phyloP scores from a whole-genome alignment of 805 yeast genomes.

The Yamadazyma sp. region DNA sequence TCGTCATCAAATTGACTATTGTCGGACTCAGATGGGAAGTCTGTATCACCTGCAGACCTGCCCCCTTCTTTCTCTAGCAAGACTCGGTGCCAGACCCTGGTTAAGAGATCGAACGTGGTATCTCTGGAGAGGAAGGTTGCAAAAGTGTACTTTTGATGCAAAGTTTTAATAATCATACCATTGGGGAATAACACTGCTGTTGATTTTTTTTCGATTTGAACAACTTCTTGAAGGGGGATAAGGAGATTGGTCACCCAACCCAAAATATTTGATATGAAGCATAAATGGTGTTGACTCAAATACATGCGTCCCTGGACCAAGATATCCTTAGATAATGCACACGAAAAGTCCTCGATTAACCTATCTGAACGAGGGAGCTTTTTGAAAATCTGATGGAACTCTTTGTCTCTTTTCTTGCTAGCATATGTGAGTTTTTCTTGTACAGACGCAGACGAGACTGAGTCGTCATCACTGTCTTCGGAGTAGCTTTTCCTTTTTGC shows the following conservation, averaged over 20 bases:
- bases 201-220: conserved; percentile 61
- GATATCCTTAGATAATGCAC: conserved; percentile 67
- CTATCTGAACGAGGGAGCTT: conserved; percentile 50
- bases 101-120: conserved; percentile 48
- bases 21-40: background rate
- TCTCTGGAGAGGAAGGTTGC: conserved; percentile 68
- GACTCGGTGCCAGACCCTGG: conserved; percentile 59
- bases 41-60: background rate
- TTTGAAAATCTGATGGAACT: conserved; percentile 60
- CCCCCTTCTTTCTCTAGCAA: conserved; percentile 19
- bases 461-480: conserved; percentile 13
- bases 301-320: conserved; percentile 66
- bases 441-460: conserved; percentile 9
- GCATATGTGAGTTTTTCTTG: conserved; percentile 28
- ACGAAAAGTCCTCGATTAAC: conserved; percentile 59
- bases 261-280: conserved; percentile 66
- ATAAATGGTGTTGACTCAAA: conserved; percentile 52
- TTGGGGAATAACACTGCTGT: conserved; percentile 72
- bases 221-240: conserved; percentile 60
- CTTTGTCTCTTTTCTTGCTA: conserved; percentile 52
- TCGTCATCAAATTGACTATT: conserved; percentile 1
- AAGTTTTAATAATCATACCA: conserved; percentile 61
- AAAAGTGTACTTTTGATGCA: conserved; percentile 61
- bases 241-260: conserved; percentile 64
- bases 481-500: background rate